Conservation (phyloP, 2,329 filamentous ascomycete genomes). For the Aspergillus spinulosporus region DNA sequence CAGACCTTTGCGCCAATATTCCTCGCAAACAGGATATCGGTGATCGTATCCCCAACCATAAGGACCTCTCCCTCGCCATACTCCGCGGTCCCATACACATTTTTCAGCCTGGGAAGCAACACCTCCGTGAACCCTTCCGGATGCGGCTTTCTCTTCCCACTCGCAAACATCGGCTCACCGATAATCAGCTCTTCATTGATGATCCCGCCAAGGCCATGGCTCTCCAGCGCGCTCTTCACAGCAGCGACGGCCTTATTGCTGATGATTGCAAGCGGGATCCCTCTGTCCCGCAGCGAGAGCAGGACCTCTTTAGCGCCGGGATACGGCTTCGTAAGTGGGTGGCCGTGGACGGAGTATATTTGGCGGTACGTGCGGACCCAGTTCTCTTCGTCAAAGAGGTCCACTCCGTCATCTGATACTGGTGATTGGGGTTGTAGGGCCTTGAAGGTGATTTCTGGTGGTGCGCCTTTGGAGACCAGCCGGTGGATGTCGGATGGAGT, state of each 20-base stretch:
- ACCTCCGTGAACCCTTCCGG: constrained; percentile 18
- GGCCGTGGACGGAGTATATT: constrained; percentile 25
- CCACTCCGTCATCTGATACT: not conserved
- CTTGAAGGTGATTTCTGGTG: constrained; percentile 15
- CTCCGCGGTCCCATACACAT: constrained; percentile 2
- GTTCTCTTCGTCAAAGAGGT: constrained; percentile 14
- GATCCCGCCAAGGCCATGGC: constrained; percentile 2
- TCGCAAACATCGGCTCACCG: constrained; percentile 13
- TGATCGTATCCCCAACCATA: constrained; percentile 21
- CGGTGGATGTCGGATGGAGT: constrained; percentile 1
- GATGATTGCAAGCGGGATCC: constrained; percentile 24
- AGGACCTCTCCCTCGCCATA: not conserved
- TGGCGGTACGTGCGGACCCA: constrained; percentile 25
- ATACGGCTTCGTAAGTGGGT: constrained; percentile 23
- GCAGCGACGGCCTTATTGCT: constrained; percentile 28
- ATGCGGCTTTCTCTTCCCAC: constrained; percentile 16
- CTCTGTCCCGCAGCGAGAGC: constrained; percentile 10
- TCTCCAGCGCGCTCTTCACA: constrained; percentile 17
- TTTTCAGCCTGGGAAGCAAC: constrained; percentile 19
- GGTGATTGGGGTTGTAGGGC: constrained; percentile 7
- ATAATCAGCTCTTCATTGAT: constrained; percentile 16
- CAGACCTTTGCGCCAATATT: constrained; percentile 17
- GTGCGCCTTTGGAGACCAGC: constrained; percentile 16
- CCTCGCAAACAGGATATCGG: constrained; percentile 19
- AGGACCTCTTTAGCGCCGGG: constrained; percentile 22